Conservation (phyloP, 2,329 filamentous ascomycete species). For the Bipolaris sorokiniana region DNA sequence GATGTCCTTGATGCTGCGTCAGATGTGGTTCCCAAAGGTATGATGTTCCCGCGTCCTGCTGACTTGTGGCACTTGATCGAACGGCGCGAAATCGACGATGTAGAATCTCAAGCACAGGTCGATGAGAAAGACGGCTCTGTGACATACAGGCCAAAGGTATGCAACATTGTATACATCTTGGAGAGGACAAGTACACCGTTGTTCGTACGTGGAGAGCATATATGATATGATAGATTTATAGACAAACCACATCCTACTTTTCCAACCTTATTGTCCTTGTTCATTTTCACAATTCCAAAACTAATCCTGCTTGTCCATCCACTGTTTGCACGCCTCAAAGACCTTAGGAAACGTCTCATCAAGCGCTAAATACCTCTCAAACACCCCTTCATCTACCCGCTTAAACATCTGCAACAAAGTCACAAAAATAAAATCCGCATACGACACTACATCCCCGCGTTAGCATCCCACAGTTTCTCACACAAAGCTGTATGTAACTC, state of each 20-base stretch:
- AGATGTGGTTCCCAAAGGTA: constrained; percentile 29
- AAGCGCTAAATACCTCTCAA: constrained; percentile 48
- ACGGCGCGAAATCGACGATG: constrained; percentile 42
- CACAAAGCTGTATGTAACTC: constrained; percentile 9
- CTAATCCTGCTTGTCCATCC: constrained; percentile 49
- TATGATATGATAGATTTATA: constrained; percentile 1
- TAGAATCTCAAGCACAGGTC: constrained; percentile 23
- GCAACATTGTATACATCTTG: constrained; percentile 51
- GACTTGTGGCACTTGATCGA: constrained; percentile 46
- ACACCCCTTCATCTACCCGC: constrained; percentile 46
- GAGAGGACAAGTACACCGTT: constrained; percentile 44
- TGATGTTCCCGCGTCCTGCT: constrained; percentile 48
- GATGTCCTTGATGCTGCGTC: constrained; percentile 32
- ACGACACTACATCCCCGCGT: constrained; percentile 37
- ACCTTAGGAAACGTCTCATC: constrained; percentile 47
- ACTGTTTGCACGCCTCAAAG: constrained; percentile 50
- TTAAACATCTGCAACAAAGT: constrained; percentile 56
- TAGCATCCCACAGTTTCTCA: not conserved
- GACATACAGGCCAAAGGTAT: constrained; percentile 45
- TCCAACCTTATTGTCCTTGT: not conserved
- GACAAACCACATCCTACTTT: not conserved
- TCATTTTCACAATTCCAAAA: not conserved
- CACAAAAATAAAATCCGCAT: constrained; percentile 60
- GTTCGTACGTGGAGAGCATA: constrained; percentile 18
- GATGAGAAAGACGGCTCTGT: constrained; percentile 14